A percentile compares a stretch with the other conserved stretches of the same genome.
phyloP scores from a whole-genome alignment of 1,284 basidiomycete genomes.

The Cryptococcus neoformans region DNA sequence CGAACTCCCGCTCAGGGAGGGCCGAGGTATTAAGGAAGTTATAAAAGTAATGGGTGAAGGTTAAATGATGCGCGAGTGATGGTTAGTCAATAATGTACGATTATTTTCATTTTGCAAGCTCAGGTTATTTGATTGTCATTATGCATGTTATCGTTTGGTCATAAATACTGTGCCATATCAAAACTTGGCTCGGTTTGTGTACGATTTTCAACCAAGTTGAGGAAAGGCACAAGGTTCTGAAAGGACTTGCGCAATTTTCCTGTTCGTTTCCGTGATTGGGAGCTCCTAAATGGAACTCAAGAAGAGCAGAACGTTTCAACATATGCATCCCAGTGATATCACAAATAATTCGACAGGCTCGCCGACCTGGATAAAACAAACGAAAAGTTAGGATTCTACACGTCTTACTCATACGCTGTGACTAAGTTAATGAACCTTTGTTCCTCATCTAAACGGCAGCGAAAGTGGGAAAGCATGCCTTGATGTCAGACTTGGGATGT shows the following conservation, averaged over 20 bases:
- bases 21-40: background rate
- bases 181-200: background rate
- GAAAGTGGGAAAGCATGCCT: constrained; percentile 35
- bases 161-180: background rate
- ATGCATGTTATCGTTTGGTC: constrained; percentile 1
- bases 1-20: background rate
- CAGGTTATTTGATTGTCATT: constrained; percentile 1
- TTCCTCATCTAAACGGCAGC: too few species aligned
- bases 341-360: background rate
- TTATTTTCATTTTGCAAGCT: background rate
- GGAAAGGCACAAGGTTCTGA: constrained; percentile 28
- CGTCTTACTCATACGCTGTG: too few species aligned
- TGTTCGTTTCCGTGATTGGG: too few species aligned
- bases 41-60: background rate
- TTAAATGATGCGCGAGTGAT: constrained; percentile 22
- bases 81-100: constrained; percentile 2
- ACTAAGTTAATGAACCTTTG: too few species aligned
- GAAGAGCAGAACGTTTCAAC: background rate
- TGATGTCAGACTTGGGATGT: constrained; percentile 33
- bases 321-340: constrained; percentile 1
- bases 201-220: too few species aligned
- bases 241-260: too few species aligned
- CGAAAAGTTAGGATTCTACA: background rate
- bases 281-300: too few species aligned
- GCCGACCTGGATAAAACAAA: background rate